These are phyloP conservation scores for Eruca vesicaria DNA, from an alignment of 441 rosid genomes.

Conservation along the genomic window DNA sequence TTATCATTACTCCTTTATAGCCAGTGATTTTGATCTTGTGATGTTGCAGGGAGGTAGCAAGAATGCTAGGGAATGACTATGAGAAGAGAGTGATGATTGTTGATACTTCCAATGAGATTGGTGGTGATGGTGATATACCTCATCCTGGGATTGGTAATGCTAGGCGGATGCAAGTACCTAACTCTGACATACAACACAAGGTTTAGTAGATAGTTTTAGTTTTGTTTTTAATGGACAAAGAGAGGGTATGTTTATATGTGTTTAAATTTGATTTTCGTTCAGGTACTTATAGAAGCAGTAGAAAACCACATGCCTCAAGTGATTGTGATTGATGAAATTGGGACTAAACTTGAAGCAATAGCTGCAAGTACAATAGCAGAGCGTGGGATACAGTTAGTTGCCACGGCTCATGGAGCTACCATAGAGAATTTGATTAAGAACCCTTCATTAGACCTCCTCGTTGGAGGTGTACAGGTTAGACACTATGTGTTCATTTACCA, in stretches of 20 bases:
- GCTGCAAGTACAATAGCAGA: constrained; percentile 97
- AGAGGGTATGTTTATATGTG: background rate
- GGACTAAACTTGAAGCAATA: constrained; percentile 91
- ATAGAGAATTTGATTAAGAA: constrained; percentile 87
- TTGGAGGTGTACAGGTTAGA: constrained; percentile 86
- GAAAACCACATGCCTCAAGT: constrained; percentile 99
- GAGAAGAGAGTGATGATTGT: constrained; percentile 92
- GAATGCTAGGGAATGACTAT: constrained; percentile 89
- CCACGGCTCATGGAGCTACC: constrained; percentile 87
- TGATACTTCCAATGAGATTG: constrained; percentile 95
- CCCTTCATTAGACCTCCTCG: constrained; percentile 89
- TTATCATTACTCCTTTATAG: background rate
- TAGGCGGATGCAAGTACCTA: constrained; percentile 93
- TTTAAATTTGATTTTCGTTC: constrained; percentile 10
- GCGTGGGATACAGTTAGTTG: constrained; percentile 94
- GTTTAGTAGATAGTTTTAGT: constrained; percentile 32
- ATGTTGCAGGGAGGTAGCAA: constrained; percentile 72
- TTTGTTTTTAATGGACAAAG: background rate
- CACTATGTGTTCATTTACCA: background rate
- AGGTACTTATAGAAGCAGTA: constrained; percentile 91
- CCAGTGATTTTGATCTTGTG: constrained; percentile 2
- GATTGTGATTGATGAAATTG: constrained; percentile 92
- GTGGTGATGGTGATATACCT: constrained; percentile 98
- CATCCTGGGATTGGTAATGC: constrained; percentile 94
- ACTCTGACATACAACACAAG: constrained; percentile 86